Evolutionary conservation across 257 asterid species (phyloP).

Genomic region (Capsicum rhomboideum): DNA sequence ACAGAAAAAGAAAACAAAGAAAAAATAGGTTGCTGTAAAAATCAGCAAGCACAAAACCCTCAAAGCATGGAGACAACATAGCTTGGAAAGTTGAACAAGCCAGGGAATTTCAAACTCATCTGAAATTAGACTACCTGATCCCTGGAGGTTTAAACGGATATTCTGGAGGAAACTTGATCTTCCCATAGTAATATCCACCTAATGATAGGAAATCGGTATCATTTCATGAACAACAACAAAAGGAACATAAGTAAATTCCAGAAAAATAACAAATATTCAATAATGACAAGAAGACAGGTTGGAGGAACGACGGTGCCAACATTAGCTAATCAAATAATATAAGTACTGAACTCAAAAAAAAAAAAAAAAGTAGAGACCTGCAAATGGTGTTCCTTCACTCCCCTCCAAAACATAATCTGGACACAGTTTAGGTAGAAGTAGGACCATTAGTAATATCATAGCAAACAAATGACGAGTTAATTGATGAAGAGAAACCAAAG

Average conservation of each 20-base stretch:
- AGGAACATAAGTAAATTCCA: neutral
- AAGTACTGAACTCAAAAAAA: slow-evolving; percentile 5
- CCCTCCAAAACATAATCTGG: slow-evolving; percentile 99
- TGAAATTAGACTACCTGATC: slow-evolving; percentile 47
- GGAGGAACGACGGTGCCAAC: neutral
- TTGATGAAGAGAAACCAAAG: neutral
- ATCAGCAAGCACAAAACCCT: slow-evolving; percentile 2
- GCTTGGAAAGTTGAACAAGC: neutral
- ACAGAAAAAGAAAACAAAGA: slow-evolving; percentile 17
- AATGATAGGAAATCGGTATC: neutral
- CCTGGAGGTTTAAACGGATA: slow-evolving; percentile 96
- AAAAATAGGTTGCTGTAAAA: slow-evolving; percentile 1
- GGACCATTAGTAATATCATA: slow-evolving; percentile 1
- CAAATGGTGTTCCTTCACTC: slow-evolving; percentile 96
- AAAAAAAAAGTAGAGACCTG: slow-evolving; percentile 52
- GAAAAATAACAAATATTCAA: neutral
- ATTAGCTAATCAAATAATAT: neutral
- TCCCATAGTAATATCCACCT: slow-evolving; percentile 98
- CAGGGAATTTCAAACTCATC: neutral
- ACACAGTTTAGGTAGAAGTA: slow-evolving; percentile 2
- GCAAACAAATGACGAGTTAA: slow-evolving; percentile 19
- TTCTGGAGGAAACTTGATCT: slow-evolving; percentile 93
- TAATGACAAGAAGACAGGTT: neutral
- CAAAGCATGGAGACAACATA: neutral
- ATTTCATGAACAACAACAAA: neutral